Base-by-base conservation (phyloP, 2,329 filamentous ascomycete species). In the Fusarium papillatum region DNA sequence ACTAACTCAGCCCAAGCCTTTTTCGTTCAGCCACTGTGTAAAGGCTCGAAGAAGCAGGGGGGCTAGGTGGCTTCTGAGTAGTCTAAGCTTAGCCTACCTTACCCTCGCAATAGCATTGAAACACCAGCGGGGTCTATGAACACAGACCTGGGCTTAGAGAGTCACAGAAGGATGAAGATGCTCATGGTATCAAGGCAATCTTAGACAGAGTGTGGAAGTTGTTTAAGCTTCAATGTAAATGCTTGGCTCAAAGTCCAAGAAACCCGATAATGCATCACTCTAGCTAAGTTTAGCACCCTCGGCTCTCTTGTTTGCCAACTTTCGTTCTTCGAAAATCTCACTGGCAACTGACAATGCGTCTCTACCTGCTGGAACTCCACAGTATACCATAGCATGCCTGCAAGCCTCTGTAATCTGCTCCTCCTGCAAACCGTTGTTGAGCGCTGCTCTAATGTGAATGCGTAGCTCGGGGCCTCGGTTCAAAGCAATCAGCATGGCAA, bases 341-440 rank as follows among this genome's bases (percentile, higher is more conserved):
- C 68, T 59, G 9, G 68, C 68, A 34, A 59, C 17, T 2, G 29
- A 6, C 29, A 70, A 46, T 17, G 68, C 68, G n/a, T 70, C 64
- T 26, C 68, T 43, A 1, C 68, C 68, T 13, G 68, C 68, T 3
- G 68, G 68, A 17, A 70, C 68, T 5, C 68, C 68, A 24, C 68
- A 70, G 19, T 70, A 70, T 17, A 70, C 48, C 64, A 70, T 70
- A 3, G 64, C 46, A 22, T 70, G 64, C 2, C 68, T 60, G 22
- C 64, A 70, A 16, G 41, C 48, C 46, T 70, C 68, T 16, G 36
- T 36, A 14, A 70, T 70, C 34, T 70, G 64, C 38, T 63, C 64
- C 34, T 64, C 41, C 5, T 64, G n/a, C n/a, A 70, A 50, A 5
- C 68, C 68, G 24, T 70, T 70, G 36, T 59, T 65, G 7, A 70